Conservation (phyloP, 495 filamentous ascomycete genomes). For the Talaromyces adpressus region DNA sequence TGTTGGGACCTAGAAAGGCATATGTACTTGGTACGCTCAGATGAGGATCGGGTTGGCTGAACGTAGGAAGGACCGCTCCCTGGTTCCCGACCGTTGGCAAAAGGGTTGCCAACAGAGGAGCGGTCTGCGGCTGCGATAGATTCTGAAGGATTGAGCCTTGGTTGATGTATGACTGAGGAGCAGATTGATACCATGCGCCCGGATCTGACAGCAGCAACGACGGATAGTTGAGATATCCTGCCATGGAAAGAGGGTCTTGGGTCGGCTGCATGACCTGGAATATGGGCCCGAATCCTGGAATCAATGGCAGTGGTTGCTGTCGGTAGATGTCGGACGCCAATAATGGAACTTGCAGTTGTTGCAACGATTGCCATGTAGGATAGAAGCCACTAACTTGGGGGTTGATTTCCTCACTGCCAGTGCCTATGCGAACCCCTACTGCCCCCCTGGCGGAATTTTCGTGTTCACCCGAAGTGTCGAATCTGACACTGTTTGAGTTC, state of each 20-base stretch:
- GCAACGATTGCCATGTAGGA: conserved; percentile 1
- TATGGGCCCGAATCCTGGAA: neutral
- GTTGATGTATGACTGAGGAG: neutral
- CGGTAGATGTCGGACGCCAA: neutral
- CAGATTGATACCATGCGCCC: neutral
- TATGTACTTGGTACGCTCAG: neutral
- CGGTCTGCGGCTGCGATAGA: neutral
- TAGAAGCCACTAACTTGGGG: neutral
- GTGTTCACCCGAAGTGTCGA: neutral
- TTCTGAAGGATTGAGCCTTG: neutral
- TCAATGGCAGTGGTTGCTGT: neutral
- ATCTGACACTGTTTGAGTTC: neutral
- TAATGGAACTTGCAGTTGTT: conserved; percentile 6
- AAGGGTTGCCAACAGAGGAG: neutral
- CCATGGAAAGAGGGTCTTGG: neutral
- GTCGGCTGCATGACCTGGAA: conserved; percentile 1
- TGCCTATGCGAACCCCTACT: neutral
- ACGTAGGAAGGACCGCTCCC: neutral
- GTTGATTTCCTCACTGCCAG: neutral
- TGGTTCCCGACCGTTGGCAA: neutral
- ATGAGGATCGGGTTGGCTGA: neutral
- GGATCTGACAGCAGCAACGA: neutral
- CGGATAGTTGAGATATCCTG: neutral
- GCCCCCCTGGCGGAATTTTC: neutral
- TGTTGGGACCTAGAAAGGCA: neutral